Percentiles rank a stretch among this genome's conserved stretches.
Conservation (phyloP, 1,139 yeast genomes). For the Arxiozyma slooffiae region DNA sequence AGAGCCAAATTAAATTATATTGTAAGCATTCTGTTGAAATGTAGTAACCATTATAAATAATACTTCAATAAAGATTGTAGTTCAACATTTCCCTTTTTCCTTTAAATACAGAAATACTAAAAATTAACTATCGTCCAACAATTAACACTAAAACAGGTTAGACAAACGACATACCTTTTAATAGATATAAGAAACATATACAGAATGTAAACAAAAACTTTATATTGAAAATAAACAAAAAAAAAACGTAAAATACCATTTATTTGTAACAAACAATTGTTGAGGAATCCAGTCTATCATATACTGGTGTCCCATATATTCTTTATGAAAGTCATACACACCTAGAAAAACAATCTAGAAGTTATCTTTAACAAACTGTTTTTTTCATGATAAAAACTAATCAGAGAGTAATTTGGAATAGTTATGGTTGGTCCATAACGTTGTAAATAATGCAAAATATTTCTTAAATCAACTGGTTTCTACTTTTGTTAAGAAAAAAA, state of each 20-base stretch:
- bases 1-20: background rate
- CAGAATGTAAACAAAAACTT: background rate
- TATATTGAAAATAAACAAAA: background rate
- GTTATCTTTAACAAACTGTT: background rate
- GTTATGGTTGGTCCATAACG: constrained; percentile 2
- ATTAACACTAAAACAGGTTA: background rate
- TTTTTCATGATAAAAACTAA: background rate
- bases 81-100: background rate
- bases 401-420: constrained; percentile 1
- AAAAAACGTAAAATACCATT: background rate
- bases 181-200: background rate
- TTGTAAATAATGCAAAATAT: constrained; percentile 2
- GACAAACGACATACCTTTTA: too few species aligned
- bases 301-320: constrained; percentile 31
- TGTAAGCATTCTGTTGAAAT: background rate
- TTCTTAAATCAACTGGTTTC: constrained; percentile 1
- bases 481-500: background rate
- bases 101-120: background rate
- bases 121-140: background rate
- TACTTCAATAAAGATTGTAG: background rate
- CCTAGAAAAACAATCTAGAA: background rate
- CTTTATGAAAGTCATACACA: constrained; percentile 18
- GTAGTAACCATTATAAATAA: background rate
- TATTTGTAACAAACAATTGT: background rate
- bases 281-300: constrained; percentile 23